Conservation (phyloP, 2,329 filamentous ascomycete species). For the Phialocephala sp. region DNA sequence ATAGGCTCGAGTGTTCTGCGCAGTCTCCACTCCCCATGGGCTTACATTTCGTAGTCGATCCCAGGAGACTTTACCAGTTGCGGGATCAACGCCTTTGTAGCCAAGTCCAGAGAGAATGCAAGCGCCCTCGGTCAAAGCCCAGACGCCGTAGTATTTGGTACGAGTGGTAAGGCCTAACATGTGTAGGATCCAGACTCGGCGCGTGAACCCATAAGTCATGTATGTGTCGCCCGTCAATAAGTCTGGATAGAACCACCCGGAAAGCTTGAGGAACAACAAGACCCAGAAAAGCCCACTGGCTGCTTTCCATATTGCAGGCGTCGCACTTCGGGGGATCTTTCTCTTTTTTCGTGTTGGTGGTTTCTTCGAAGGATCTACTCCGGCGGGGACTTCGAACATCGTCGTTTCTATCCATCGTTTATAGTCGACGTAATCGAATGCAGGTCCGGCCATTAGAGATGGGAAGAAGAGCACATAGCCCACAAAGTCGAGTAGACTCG, state of each 20-base stretch:
- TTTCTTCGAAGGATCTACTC: constrained; percentile 82
- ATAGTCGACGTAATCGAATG: constrained; percentile 96
- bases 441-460: constrained; percentile 83
- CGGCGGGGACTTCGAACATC: constrained; percentile 88
- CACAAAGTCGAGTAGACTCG: constrained; percentile 77
- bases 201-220: constrained; percentile 69
- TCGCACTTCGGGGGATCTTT: constrained; percentile 89
- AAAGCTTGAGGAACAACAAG: constrained; percentile 74
- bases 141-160: constrained; percentile 96
- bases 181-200: constrained; percentile 79
- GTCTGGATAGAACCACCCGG: constrained; percentile 66
- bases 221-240: constrained; percentile 71
- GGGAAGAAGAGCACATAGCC: constrained; percentile 98
- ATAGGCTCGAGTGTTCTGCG: constrained; percentile 92
- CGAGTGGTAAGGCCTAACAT: constrained; percentile 83
- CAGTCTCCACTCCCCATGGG: constrained; percentile 82
- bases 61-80: constrained; percentile 86
- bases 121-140: constrained; percentile 89
- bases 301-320: constrained; percentile 81
- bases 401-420: constrained; percentile 88
- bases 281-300: constrained; percentile 79
- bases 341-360: constrained; percentile 88
- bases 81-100: constrained; percentile 89
- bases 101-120: constrained; percentile 94
- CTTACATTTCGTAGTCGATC: constrained; percentile 89